Percentiles rank a stretch among this genome's conserved stretches.
Conservation (phyloP, 371 early-diverging fungal genomes). For the Funneliformis caledonium region DNA sequence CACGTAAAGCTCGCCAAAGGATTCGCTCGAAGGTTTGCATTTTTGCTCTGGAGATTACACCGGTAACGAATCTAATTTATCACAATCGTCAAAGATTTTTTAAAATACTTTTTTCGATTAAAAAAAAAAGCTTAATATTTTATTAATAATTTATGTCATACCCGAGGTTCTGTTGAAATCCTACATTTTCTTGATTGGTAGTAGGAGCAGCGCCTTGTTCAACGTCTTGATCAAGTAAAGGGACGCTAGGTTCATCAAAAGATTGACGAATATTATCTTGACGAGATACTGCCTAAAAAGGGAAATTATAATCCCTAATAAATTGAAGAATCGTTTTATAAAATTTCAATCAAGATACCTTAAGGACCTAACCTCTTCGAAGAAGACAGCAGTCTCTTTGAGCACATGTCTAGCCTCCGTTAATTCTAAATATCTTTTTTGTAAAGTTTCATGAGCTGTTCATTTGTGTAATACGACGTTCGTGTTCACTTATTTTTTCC, state of each 20-base stretch:
- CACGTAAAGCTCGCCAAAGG: constrained; percentile 96
- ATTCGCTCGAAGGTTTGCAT: constrained; percentile 94
- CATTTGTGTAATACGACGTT: constrained; percentile 84
- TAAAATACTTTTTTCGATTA: no score
- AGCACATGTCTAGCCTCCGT: constrained; percentile 91
- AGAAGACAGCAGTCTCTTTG: constrained; percentile 84
- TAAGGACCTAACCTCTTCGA: constrained; percentile 61
- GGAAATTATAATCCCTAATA: not conserved
- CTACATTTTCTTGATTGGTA: constrained; percentile 37
- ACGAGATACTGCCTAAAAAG: constrained; percentile 57
- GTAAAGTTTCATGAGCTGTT: constrained; percentile 83
- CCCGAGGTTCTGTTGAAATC: constrained; percentile 55
- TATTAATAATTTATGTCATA: constrained; percentile 34
- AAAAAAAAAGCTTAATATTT: no score
- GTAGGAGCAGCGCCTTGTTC: constrained; percentile 54
- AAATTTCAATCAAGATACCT: not conserved
- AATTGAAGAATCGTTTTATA: not conserved
- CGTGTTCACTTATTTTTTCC: constrained; percentile 78
- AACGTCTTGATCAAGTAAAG: constrained; percentile 65
- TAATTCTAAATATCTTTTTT: constrained; percentile 83
- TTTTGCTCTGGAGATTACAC: constrained; percentile 84
- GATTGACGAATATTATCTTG: constrained; percentile 57
- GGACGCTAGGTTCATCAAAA: constrained; percentile 64
- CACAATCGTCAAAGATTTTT: no score
- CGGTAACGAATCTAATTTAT: constrained; percentile 72